Evolutionary conservation across 2,329 filamentous ascomycete species (phyloP).

Genomic region (Fusarium sp.): DNA sequence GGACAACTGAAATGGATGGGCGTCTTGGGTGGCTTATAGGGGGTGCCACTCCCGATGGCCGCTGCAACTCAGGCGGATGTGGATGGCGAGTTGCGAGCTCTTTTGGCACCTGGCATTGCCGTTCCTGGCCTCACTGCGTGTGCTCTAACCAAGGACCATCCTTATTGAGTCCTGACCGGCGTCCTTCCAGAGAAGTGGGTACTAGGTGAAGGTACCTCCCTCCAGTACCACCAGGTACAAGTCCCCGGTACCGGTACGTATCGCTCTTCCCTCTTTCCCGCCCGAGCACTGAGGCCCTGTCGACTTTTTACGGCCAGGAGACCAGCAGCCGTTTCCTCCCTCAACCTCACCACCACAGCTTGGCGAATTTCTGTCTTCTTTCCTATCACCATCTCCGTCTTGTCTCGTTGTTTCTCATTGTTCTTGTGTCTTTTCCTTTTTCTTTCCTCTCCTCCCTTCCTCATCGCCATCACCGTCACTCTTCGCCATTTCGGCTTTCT

Average conservation of each 20-base stretch:
- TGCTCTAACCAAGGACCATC: slow-evolving; percentile 19
- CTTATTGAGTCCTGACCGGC: slow-evolving; percentile 17
- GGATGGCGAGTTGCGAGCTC: neutral
- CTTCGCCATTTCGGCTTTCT: slow-evolving; percentile 38
- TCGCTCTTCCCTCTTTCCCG: slow-evolving; percentile 6
- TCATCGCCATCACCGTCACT: slow-evolving; percentile 45
- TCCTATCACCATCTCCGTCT: slow-evolving; percentile 43
- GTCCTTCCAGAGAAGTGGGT: slow-evolving; percentile 14
- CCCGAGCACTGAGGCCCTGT: slow-evolving; percentile 20
- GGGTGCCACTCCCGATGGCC: slow-evolving; percentile 17
- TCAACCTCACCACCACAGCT: slow-evolving; percentile 42
- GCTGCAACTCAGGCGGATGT: slow-evolving; percentile 1
- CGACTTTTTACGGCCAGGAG: slow-evolving; percentile 35
- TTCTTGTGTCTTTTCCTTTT: slow-evolving; percentile 43
- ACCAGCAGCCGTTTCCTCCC: slow-evolving; percentile 39
- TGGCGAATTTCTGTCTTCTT: slow-evolving; percentile 34
- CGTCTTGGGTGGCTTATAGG: slow-evolving; percentile 18
- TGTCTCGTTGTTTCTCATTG: slow-evolving; percentile 40
- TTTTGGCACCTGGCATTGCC: slow-evolving; percentile 5
- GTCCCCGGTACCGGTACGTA: slow-evolving; percentile 27
- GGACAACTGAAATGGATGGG: slow-evolving; percentile 10
- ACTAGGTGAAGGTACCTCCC: slow-evolving; percentile 5
- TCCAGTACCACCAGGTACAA: neutral
- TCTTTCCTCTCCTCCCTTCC: slow-evolving; percentile 33
- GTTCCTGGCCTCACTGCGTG: slow-evolving; percentile 1